Conservation (phyloP, 2,329 filamentous ascomycete species). For the Aspergillus sp. region DNA sequence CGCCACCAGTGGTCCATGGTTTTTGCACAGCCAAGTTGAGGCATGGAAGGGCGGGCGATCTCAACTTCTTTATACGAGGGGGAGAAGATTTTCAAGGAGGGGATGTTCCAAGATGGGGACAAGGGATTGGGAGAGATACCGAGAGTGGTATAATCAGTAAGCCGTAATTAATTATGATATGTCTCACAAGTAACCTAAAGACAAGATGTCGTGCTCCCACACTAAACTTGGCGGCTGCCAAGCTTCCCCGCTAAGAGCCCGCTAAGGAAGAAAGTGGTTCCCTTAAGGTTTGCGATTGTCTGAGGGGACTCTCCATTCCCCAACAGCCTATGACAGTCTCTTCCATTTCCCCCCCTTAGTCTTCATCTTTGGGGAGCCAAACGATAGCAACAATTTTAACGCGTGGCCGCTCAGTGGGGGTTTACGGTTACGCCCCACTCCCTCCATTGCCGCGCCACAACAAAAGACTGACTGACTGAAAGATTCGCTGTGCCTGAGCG, state of each 20-base stretch:
- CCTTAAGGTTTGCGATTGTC: slow-evolving; percentile 7
- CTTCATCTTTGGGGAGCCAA: background rate
- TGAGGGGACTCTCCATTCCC: background rate
- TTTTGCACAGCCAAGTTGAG: background rate
- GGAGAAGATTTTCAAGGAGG: too few relatives aligned
- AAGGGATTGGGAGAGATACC: too few relatives aligned
- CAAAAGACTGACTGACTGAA: background rate
- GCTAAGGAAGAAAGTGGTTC: slow-evolving; percentile 9
- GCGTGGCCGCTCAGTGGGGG: slow-evolving; percentile 16
- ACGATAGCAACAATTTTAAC: slow-evolving; percentile 6
- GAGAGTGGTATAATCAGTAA: too few relatives aligned
- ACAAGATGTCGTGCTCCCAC: background rate
- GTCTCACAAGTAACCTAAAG: background rate
- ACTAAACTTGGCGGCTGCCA: slow-evolving; percentile 9
- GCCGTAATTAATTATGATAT: too few relatives aligned
- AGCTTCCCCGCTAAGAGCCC: slow-evolving; percentile 18
- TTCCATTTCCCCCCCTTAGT: background rate
- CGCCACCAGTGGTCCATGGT: slow-evolving; percentile 11
- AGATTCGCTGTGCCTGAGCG: background rate
- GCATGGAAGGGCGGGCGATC: background rate
- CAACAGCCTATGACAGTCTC: background rate
- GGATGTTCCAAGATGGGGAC: too few relatives aligned
- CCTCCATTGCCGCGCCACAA: background rate
- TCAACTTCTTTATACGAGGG: background rate
- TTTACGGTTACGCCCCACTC: background rate